A percentile compares a stretch with the other conserved stretches of the same genome.
These are phyloP conservation scores for Isoetes taiwanensis DNA, from an alignment of 75 land plant species.

Conservation along the genomic window DNA sequence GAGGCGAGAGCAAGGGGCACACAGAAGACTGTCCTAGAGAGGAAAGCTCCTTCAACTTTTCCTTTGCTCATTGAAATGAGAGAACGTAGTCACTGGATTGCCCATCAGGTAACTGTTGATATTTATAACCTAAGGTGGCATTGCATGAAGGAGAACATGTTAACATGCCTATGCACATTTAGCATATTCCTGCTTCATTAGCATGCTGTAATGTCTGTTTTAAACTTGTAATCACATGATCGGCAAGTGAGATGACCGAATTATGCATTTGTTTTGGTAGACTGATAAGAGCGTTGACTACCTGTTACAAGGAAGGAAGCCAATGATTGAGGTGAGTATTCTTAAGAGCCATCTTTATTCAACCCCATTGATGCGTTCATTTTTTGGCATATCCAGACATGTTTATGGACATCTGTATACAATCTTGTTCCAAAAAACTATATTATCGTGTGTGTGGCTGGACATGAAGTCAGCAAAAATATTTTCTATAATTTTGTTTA, in stretches of 20 bases:
- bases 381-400: not conserved
- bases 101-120: slow-evolving; percentile 64
- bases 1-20: slow-evolving; percentile 60
- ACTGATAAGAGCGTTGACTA: slow-evolving; percentile 70
- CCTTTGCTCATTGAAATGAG: slow-evolving; percentile 65
- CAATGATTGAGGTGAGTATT: slow-evolving; percentile 49
- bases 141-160: too few species aligned
- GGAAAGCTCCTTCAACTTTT: slow-evolving; percentile 59
- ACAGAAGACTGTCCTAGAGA: slow-evolving; percentile 59
- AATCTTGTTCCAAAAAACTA: not conserved
- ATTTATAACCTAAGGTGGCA: too few species aligned
- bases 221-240: too few species aligned
- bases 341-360: not conserved
- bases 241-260: not conserved
- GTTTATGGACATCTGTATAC: not conserved
- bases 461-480: too few species aligned
- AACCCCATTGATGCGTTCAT: not conserved
- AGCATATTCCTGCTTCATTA: too few species aligned
- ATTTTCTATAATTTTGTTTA: too few species aligned
- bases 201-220: too few species aligned
- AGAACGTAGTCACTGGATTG: slow-evolving; percentile 58
- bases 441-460: not conserved
- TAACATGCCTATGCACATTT: too few species aligned
- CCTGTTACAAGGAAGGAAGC: slow-evolving; percentile 46
- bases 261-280: slow-evolving; percentile 25